Conservation (phyloP, 495 filamentous ascomycete species). For the Echria macrotheca region DNA sequence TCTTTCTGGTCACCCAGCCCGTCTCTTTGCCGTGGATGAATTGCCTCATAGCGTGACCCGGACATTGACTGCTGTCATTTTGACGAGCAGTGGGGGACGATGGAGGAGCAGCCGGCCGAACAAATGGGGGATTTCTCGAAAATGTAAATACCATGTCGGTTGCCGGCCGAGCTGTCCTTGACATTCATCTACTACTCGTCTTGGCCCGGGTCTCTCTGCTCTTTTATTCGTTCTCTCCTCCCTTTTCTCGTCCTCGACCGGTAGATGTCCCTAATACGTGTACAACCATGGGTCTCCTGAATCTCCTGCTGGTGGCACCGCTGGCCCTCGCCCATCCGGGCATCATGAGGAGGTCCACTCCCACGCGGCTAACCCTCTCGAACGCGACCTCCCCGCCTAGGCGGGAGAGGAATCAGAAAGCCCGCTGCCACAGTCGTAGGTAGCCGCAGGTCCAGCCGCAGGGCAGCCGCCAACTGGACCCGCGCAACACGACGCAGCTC, state of each 20-base stretch:
- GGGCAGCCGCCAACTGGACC: no score
- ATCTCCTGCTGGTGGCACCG: slow-evolving; percentile 23
- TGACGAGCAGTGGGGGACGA: neutral
- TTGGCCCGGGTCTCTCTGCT: neutral
- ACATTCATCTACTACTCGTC: slow-evolving; percentile 2
- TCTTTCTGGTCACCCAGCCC: no score
- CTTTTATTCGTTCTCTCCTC: neutral
- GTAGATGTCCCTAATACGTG: neutral
- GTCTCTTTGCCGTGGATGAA: slow-evolving; percentile 12
- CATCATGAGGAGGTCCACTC: slow-evolving; percentile 20
- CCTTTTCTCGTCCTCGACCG: neutral
- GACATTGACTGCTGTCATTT: slow-evolving; percentile 16
- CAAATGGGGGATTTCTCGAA: no score
- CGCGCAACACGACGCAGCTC: no score
- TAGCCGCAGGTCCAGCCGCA: no score
- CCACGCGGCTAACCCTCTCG: slow-evolving; percentile 22
- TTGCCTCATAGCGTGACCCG: slow-evolving; percentile 11
- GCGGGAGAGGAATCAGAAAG: no score
- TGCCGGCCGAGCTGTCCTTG: neutral
- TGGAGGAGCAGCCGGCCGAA: no score
- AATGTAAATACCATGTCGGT: no score
- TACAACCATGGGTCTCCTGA: slow-evolving; percentile 23
- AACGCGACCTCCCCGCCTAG: slow-evolving; percentile 26
- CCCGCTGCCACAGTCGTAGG: no score
- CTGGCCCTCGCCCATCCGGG: slow-evolving; percentile 24